Base-by-base conservation (phyloP, 306 rosid genomes). In the Glycine tomentella region DNA sequence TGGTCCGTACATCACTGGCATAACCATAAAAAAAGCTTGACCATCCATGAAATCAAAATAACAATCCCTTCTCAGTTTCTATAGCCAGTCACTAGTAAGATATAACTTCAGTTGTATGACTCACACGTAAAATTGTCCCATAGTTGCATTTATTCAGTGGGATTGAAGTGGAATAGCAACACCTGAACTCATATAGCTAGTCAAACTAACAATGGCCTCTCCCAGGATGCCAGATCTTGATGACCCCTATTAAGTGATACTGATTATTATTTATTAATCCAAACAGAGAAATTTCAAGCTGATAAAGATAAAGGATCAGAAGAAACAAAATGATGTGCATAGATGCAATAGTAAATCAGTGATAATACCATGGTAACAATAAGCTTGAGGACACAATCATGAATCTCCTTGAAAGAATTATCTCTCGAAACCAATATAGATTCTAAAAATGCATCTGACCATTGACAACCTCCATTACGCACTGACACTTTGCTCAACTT, bases 211-310 rank as follows among this genome's bases (percentile, higher is more conserved):
- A n/a, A 85, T 78, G 34, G 84, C 92, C 81, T 90, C 91, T 68
- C 92, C 94, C 81, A 87, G 91, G 63, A 84, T 87, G 70, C 87
- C 86, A 74, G 89, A 85, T 81, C 89, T 84, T 59, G 80, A 82
- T 53, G 91, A 90, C 61, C 91, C 92, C 92, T 90, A 77, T 66
- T 46, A 72, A 79, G 65, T 34, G 59, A 17, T 34, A 33, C 51
- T 38, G 11, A 56, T 56, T 16, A 56, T 59, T 76, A 57, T 33
- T 71, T 65, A n/a, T n/a, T 25, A 69, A 81, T 77, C 79, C 77
- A 57, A 53, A 53, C 65, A 74, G 56, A 74, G 56, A 72, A 80
- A 9, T 48, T 72, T 74, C 56, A 58, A 73, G 40, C 77, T 10
- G 45, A 76, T 65, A 75, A 73, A 82, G 78, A 51, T 76, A 65